These are phyloP conservation scores for Colletotrichum incanum DNA, from an alignment of 2,329 filamentous ascomycete species.

Conservation along the genomic window DNA sequence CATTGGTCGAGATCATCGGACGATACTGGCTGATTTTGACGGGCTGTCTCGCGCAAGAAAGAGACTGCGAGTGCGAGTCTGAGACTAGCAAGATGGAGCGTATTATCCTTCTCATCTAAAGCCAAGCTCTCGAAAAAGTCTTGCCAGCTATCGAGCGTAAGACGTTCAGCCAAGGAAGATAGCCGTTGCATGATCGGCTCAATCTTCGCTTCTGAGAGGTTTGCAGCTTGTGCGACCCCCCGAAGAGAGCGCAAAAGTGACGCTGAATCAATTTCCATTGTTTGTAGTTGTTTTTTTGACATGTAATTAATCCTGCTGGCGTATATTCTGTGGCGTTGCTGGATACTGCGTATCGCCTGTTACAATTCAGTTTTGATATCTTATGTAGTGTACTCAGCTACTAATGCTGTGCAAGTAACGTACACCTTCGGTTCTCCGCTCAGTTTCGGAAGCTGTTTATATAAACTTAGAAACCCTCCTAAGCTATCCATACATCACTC, in stretches of 20 bases:
- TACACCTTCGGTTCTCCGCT: neutral
- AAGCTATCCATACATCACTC: neutral
- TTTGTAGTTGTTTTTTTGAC: neutral
- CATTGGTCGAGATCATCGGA: neutral
- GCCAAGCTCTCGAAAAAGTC: neutral
- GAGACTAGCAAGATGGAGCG: neutral
- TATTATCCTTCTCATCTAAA: neutral
- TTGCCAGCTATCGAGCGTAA: conserved; percentile 1
- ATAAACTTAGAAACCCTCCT: neutral
- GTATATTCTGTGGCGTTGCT: too few relatives aligned
- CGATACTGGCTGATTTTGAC: neutral
- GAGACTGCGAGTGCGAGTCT: conserved; percentile 14
- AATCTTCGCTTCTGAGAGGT: neutral
- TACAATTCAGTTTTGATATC: neutral
- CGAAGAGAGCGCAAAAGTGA: conserved; percentile 7
- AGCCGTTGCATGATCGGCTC: neutral
- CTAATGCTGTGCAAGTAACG: neutral
- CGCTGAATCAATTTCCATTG: neutral
- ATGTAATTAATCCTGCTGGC: neutral
- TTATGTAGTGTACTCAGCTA: neutral
- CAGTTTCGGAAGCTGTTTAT: too few relatives aligned
- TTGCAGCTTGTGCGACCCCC: conserved; percentile 15
- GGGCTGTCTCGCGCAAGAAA: conserved; percentile 15
- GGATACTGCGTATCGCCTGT: neutral
- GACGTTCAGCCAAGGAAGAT: too few relatives aligned